Percentiles rank a stretch among this genome's conserved stretches.
Conservation (phyloP, 2,329 filamentous ascomycete species). For the Pestalotiopsis fici region DNA sequence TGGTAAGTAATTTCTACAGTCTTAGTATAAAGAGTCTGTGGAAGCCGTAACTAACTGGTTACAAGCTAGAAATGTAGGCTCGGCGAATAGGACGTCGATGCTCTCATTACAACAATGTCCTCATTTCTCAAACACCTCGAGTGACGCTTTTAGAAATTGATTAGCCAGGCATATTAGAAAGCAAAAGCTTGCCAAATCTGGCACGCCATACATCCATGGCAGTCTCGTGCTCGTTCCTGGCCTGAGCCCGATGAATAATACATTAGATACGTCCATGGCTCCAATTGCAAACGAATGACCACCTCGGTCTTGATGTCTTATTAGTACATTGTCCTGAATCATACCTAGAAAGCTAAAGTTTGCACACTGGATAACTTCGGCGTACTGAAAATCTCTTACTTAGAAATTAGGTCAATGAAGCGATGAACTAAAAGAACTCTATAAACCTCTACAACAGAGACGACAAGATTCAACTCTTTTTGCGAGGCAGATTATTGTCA, state of each 20-base stretch:
- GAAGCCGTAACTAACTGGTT: too few relatives aligned
- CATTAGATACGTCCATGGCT: neutral
- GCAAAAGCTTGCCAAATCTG: neutral
- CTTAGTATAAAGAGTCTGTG: too few relatives aligned
- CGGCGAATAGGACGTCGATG: too few relatives aligned
- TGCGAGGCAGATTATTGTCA: neutral
- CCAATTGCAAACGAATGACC: neutral
- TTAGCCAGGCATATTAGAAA: too few relatives aligned
- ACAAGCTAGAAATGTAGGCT: too few relatives aligned
- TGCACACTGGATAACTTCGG: neutral
- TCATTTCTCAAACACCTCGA: too few relatives aligned
- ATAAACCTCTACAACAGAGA: neutral
- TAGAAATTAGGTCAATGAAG: neutral
- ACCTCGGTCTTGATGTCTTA: neutral
- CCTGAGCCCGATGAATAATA: neutral
- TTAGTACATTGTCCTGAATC: neutral
- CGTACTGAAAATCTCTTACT: too few relatives aligned
- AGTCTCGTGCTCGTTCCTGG: neutral
- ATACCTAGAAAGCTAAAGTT: neutral
- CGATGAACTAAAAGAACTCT: neutral
- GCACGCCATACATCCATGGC: neutral
- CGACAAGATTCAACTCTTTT: neutral
- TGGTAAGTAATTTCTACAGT: too few relatives aligned
- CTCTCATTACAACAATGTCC: too few relatives aligned
- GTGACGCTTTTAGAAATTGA: too few relatives aligned